phyloP scores from a whole-genome alignment of 148 eudicot species.

The Suaeda aralocaspica region DNA sequence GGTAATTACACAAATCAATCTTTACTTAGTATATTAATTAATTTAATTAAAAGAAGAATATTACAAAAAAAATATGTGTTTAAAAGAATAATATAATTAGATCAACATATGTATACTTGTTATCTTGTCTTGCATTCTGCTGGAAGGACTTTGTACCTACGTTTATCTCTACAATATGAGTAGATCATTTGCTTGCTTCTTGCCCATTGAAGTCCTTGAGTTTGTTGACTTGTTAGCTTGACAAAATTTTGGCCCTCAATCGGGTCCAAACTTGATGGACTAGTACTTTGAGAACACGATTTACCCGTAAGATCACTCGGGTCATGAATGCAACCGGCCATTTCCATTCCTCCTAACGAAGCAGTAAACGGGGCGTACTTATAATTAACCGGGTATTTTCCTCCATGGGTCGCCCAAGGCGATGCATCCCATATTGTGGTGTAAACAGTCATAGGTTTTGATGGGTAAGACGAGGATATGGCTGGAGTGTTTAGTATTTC shows the following conservation, averaged over 20 bases:
- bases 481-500: slow-evolving; percentile 54
- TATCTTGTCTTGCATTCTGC: slow-evolving; percentile 55
- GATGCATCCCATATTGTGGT: slow-evolving; percentile 96
- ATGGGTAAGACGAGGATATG: slow-evolving; percentile 58
- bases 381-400: slow-evolving; percentile 86
- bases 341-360: slow-evolving; percentile 48
- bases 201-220: slow-evolving; percentile 65
- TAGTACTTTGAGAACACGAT: slow-evolving; percentile 37
- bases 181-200: slow-evolving; percentile 67
- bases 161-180: slow-evolving; percentile 77
- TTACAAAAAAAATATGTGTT: neutral
- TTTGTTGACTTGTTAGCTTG: slow-evolving; percentile 58
- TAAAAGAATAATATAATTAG: neutral
- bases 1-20: slow-evolving; percentile 1
- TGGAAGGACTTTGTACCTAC: slow-evolving; percentile 68
- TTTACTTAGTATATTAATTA: neutral
- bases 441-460: slow-evolving; percentile 76
- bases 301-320: slow-evolving; percentile 24
- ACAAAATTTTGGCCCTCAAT: slow-evolving; percentile 67
- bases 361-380: slow-evolving; percentile 79
- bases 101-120: slow-evolving; percentile 8
- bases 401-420: slow-evolving; percentile 93
- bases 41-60: neutral
- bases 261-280: slow-evolving; percentile 65
- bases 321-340: slow-evolving; percentile 57